phyloP scores from a whole-genome alignment of 179 eudicot species.

The Beta macrorhiza region DNA sequence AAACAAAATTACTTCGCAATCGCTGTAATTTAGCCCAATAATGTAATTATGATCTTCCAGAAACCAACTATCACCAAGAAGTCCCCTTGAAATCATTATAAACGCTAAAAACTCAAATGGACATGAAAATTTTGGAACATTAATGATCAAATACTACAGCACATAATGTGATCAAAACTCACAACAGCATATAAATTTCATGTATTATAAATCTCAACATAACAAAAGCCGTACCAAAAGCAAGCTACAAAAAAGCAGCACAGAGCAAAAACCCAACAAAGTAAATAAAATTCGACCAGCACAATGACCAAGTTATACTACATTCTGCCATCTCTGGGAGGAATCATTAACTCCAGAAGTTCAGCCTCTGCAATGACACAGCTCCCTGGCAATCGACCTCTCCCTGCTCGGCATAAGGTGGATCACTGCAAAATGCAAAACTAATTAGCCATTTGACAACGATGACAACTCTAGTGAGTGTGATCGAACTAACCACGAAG shows the following conservation, averaged over 20 bases:
- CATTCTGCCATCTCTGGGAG: not conserved
- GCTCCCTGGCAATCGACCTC: not conserved
- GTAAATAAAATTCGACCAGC: not conserved
- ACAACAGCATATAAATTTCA: constrained; percentile 8
- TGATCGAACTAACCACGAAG: not conserved
- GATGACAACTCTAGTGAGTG: not conserved
- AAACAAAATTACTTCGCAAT: too few species aligned
- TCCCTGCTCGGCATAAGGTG: not conserved
- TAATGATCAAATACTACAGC: not conserved
- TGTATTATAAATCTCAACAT: not conserved
- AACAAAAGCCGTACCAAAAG: constrained; percentile 4
- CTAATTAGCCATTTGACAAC: not conserved
- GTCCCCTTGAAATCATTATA: not conserved
- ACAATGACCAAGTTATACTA: constrained; percentile 13
- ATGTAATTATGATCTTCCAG: too few species aligned
- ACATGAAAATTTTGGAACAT: too few species aligned
- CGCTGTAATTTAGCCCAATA: too few species aligned
- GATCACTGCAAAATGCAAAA: constrained; percentile 8
- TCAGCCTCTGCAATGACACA: not conserved
- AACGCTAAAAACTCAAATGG: not conserved
- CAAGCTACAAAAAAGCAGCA: constrained; percentile 1
- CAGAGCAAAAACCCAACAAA: constrained; percentile 4
- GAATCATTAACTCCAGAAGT: not conserved
- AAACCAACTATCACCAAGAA: too few species aligned
- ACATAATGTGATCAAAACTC: not conserved